phyloP scores from a whole-genome alignment of 2,329 filamentous ascomycete genomes.

The Alternaria panax region DNA sequence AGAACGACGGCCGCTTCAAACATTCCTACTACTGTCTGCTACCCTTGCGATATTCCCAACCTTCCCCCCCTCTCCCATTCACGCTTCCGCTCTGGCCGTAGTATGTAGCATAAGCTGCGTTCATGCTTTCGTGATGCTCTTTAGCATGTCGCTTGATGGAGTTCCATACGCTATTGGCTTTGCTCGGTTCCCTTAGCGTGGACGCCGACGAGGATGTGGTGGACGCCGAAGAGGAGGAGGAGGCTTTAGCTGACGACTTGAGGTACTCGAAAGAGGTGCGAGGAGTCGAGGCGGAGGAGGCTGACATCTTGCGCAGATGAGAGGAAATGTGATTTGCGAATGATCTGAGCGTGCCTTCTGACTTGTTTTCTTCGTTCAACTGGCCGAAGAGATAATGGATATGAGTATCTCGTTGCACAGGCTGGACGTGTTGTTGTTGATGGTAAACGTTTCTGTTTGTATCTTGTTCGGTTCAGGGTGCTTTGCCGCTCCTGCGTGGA shows the following conservation, averaged over 20 bases:
- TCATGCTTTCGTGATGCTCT: slow-evolving; percentile 34
- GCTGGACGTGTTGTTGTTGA: neutral
- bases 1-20: neutral
- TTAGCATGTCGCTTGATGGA: slow-evolving; percentile 26
- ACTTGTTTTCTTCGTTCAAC: neutral
- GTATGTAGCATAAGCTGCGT: slow-evolving; percentile 28
- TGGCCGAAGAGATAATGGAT: neutral
- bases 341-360: neutral
- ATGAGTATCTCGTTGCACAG: neutral
- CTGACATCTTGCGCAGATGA: slow-evolving; percentile 8
- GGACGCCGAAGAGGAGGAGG: slow-evolving; percentile 9
- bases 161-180: slow-evolving; percentile 18
- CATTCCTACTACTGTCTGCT: neutral
- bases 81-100: slow-evolving; percentile 24
- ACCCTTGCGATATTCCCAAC: slow-evolving; percentile 29
- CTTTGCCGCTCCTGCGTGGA: neutral
- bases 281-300: slow-evolving; percentile 25
- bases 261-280: slow-evolving; percentile 26
- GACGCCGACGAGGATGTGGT: slow-evolving; percentile 3
- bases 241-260: slow-evolving; percentile 13
- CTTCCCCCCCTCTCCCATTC: slow-evolving; percentile 8
- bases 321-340: neutral
- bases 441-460: neutral
- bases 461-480: neutral
- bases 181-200: slow-evolving; percentile 6